Evolutionary conservation across 768 basidiomycete genomes (phyloP).

Genomic region (Lactarius hengduanensis): DNA sequence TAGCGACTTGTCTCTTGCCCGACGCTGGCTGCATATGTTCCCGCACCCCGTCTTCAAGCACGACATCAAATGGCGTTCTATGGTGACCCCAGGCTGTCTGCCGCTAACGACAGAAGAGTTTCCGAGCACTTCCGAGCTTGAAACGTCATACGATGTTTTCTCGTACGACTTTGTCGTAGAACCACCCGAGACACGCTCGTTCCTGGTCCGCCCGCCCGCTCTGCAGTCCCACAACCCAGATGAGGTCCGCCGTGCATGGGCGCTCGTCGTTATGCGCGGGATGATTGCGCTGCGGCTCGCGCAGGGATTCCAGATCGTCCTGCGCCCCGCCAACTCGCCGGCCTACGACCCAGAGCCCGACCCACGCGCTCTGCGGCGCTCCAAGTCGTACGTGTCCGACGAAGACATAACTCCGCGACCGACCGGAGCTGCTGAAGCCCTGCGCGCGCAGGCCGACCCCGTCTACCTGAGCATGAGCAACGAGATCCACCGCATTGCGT

Average conservation of each 20-base stretch:
- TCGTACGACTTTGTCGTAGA: conserved; percentile 89
- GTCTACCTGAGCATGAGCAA: conserved; percentile 94
- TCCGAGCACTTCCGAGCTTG: conserved; percentile 71
- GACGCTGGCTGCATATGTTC: conserved; percentile 88
- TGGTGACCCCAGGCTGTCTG: conserved; percentile 81
- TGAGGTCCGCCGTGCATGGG: conserved; percentile 66
- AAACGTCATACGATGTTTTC: conserved; percentile 74
- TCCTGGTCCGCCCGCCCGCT: conserved; percentile 71
- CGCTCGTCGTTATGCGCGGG: conserved; percentile 80
- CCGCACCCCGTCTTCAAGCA: conserved; percentile 72
- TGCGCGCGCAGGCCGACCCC: conserved; percentile 59
- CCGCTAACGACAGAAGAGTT: conserved; percentile 91
- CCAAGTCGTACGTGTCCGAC: conserved; percentile 58
- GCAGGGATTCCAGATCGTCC: conserved; percentile 93
- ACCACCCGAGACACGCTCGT: conserved; percentile 80
- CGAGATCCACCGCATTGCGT: conserved; percentile 90
- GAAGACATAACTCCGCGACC: conserved; percentile 55
- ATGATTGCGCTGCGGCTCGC: conserved; percentile 91
- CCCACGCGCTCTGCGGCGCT: conserved; percentile 42
- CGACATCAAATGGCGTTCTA: conserved; percentile 89
- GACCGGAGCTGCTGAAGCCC: conserved; percentile 62
- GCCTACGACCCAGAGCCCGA: conserved; percentile 36
- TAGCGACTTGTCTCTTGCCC: conserved; percentile 69
- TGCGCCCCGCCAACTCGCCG: conserved; percentile 43
- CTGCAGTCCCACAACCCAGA: conserved; percentile 48